These are phyloP conservation scores for Fusarium udum DNA, from an alignment of 2,329 filamentous ascomycete genomes.

Conservation along the genomic window DNA sequence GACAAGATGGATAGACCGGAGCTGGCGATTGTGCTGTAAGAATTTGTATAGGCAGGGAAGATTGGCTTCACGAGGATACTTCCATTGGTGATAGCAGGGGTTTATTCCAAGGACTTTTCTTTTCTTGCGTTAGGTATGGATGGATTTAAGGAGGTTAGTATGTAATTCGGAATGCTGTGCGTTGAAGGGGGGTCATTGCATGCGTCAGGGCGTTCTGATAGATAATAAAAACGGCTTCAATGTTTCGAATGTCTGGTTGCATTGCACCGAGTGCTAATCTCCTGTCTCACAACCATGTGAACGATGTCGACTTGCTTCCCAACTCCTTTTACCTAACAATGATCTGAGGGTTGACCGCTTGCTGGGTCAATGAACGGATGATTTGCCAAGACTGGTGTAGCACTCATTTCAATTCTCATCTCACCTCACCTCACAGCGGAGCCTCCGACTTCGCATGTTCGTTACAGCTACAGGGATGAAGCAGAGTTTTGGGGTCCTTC, in stretches of 20 bases:
- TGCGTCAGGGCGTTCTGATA: slow-evolving; percentile 44
- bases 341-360: slow-evolving; percentile 2
- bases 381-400: slow-evolving; percentile 29
- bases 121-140: slow-evolving; percentile 12
- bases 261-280: slow-evolving; percentile 6
- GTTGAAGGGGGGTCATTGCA: slow-evolving; percentile 38
- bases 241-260: slow-evolving; percentile 19
- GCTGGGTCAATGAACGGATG: slow-evolving; percentile 4
- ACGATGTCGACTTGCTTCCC: slow-evolving; percentile 6
- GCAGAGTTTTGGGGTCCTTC: slow-evolving; percentile 10
- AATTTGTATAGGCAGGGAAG: slow-evolving; percentile 16
- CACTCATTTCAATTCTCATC: slow-evolving; percentile 19
- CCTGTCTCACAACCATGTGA: neutral
- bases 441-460: slow-evolving; percentile 4
- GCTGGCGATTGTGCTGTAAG: slow-evolving; percentile 81
- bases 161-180: slow-evolving; percentile 41
- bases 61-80: slow-evolving; percentile 16
- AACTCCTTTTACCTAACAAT: slow-evolving; percentile 12
- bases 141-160: slow-evolving; percentile 30
- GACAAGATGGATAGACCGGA: slow-evolving; percentile 82
- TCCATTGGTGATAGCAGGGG: slow-evolving; percentile 10
- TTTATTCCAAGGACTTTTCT: slow-evolving; percentile 19
- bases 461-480: slow-evolving; percentile 24
- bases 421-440: slow-evolving; percentile 24
- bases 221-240: slow-evolving; percentile 40